Conservation (phyloP, 2,329 filamentous ascomycete genomes). For the Colletotrichum cordylinicola region DNA sequence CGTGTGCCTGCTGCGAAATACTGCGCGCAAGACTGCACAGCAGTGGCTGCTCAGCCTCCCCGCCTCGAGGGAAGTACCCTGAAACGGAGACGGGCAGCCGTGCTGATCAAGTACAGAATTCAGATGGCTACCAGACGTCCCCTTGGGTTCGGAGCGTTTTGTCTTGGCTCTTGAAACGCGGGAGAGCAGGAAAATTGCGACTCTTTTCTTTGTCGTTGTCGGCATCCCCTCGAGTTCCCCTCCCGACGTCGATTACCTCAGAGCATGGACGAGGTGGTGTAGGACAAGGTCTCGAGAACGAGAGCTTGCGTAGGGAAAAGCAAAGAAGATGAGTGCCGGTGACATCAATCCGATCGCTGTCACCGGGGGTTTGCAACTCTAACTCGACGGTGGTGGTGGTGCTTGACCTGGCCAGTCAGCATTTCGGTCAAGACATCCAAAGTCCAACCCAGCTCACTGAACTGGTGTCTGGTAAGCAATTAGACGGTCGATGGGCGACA, state of each 20-base stretch:
- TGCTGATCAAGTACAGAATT: background rate
- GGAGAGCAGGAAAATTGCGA: background rate
- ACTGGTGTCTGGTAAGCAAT: background rate
- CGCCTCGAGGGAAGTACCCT: conserved; percentile 2
- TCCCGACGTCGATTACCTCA: background rate
- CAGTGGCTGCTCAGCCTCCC: conserved; percentile 2
- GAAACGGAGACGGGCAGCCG: conserved; percentile 2
- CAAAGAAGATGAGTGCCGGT: background rate
- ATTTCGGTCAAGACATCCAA: background rate
- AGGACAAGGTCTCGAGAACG: background rate
- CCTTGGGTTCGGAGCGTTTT: conserved; percentile 15
- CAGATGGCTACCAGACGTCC: conserved; percentile 4
- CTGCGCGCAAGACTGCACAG: background rate
- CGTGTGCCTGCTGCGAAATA: background rate
- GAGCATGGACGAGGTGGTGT: background rate
- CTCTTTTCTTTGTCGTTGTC: background rate
- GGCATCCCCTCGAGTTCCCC: background rate
- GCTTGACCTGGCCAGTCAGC: background rate
- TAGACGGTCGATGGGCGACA: background rate
- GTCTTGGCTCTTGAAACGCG: conserved; percentile 18
- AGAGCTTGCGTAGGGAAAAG: background rate
- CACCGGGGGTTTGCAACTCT: conserved; percentile 4
- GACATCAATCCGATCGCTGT: background rate
- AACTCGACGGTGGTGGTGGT: background rate
- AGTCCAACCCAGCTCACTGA: background rate